Conservation (phyloP, 1,139 yeast genomes). For the Diutina catenulata region DNA sequence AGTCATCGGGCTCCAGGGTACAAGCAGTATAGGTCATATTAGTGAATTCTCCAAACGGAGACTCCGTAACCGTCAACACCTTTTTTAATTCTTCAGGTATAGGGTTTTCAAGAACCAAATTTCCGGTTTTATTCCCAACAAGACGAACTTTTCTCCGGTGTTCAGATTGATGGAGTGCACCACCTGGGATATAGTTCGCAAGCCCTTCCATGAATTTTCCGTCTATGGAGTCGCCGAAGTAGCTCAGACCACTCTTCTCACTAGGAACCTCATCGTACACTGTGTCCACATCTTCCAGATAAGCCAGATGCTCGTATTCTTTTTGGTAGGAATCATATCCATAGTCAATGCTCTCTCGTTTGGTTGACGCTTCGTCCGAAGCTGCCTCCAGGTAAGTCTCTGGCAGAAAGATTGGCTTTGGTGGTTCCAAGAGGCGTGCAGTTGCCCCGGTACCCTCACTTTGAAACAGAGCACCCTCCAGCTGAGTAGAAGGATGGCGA, state of each 20-base stretch:
- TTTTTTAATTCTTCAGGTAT: slow-evolving; percentile 78
- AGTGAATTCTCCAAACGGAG: slow-evolving; percentile 72
- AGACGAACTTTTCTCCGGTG: slow-evolving; percentile 48
- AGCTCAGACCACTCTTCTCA: slow-evolving; percentile 18
- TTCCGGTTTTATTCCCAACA: slow-evolving; percentile 50
- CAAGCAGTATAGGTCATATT: slow-evolving; percentile 94
- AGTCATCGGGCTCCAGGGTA: slow-evolving; percentile 80
- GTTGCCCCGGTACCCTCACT: neutral
- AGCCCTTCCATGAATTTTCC: slow-evolving; percentile 35
- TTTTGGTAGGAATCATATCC: slow-evolving; percentile 28
- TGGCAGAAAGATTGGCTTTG: slow-evolving; percentile 54
- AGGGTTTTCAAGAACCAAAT: slow-evolving; percentile 83
- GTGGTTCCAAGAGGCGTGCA: slow-evolving; percentile 42
- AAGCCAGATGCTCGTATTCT: slow-evolving; percentile 23
- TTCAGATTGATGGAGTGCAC: slow-evolving; percentile 20
- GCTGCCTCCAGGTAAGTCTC: slow-evolving; percentile 27
- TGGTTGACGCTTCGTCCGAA: slow-evolving; percentile 3
- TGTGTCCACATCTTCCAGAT: slow-evolving; percentile 27
- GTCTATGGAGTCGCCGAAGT: slow-evolving; percentile 34
- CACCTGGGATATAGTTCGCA: slow-evolving; percentile 26
- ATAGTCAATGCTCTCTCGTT: slow-evolving; percentile 10
- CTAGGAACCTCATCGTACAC: slow-evolving; percentile 23
- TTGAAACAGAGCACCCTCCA: neutral
- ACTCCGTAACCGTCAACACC: slow-evolving; percentile 69
- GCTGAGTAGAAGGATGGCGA: neutral